A percentile compares a stretch with the other conserved stretches of the same genome.
Conservation (phyloP, 2,329 filamentous ascomycete species). For the Ophiocordyceps camponoti-leonardi region DNA sequence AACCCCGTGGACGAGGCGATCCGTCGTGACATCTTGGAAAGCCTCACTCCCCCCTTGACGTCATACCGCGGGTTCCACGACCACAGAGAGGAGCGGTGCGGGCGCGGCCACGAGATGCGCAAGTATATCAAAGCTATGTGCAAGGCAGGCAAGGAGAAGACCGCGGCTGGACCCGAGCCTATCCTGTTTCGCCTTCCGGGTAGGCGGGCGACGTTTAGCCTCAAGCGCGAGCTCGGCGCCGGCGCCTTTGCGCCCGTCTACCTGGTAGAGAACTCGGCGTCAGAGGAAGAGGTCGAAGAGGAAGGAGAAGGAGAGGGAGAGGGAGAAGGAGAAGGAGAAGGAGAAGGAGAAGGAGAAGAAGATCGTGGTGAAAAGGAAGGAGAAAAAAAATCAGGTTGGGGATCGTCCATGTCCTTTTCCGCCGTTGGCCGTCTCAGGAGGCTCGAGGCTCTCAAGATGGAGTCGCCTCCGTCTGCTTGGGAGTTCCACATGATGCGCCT, state of each 20-base stretch:
- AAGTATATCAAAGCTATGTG: slow-evolving; percentile 56
- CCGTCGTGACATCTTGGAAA: slow-evolving; percentile 56
- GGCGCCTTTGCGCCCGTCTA: slow-evolving; percentile 95
- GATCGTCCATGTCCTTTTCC: slow-evolving; percentile 19
- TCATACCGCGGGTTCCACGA: slow-evolving; percentile 70
- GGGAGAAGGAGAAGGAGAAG: not conserved
- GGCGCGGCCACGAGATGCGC: slow-evolving; percentile 58
- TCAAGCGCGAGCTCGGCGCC: slow-evolving; percentile 75
- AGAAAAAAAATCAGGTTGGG: no score
- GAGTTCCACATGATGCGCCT: slow-evolving; percentile 93
- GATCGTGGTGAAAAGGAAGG: no score
- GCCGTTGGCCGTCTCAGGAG: slow-evolving; percentile 34
- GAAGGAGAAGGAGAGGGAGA: not conserved
- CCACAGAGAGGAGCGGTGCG: slow-evolving; percentile 44
- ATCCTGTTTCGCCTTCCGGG: slow-evolving; percentile 53
- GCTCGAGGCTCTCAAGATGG: slow-evolving; percentile 87
- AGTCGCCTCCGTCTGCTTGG: slow-evolving; percentile 76
- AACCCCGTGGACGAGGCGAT: slow-evolving; percentile 75
- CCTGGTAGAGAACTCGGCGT: slow-evolving; percentile 58
- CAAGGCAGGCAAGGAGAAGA: slow-evolving; percentile 45
- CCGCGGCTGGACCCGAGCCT: slow-evolving; percentile 37
- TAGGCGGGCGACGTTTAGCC: slow-evolving; percentile 49
- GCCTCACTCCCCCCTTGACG: slow-evolving; percentile 53
- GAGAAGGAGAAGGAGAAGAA: not conserved
- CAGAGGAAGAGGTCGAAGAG: slow-evolving; percentile 26